Base-by-base conservation (phyloP, 2,329 filamentous ascomycete genomes). In the Amphichorda felina region DNA sequence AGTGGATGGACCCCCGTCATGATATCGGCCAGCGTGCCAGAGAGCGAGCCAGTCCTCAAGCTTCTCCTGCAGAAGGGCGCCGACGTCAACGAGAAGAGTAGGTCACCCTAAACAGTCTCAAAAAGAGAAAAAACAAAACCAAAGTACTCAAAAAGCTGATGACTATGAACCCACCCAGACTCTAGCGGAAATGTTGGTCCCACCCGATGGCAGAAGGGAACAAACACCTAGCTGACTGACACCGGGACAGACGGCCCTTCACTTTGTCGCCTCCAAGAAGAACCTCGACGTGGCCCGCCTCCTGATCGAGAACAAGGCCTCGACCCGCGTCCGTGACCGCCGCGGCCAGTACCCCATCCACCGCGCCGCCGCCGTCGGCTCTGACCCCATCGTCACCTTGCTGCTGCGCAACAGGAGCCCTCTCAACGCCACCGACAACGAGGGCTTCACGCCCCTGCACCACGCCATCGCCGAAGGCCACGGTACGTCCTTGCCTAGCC, bases 291-390 rank as follows among this genome's bases (percentile, higher is more conserved):
- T 82, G 6, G 86, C 86, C 18, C 79, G 79, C 33, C 76, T 75
- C 39, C 72, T 98, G n/a, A 61, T 98, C 27, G 68, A 72, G 14
- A 69, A 77, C 46, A 81, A 82, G 39, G 89, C 86, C 10, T 86
- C 80, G 4, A 75, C 87, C 2, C 69, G 89, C 18, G 70, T 88
- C 3, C 84, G 84, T 43, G 91, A 98, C 54, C 82, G 75, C 50
- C 74, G 87, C 21, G 84, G 85, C n/a, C 89, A 95, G 53, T 76
- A 95, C 38, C 73, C 93, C 6, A 70, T 98, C 18, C 93, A 98
- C 57, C 77, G 91, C 14, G 91, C 91, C 3, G 89, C 91, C 0
- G 89, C 91, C 3, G 75, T 87, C 4, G 93, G 93, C 6, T 89
- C 82, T 4, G 73, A 82, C n/a, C 87, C 89, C 5, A 86, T 98